phyloP scores from a whole-genome alignment of 2,329 filamentous ascomycete species.

The Claviceps cyperi region DNA sequence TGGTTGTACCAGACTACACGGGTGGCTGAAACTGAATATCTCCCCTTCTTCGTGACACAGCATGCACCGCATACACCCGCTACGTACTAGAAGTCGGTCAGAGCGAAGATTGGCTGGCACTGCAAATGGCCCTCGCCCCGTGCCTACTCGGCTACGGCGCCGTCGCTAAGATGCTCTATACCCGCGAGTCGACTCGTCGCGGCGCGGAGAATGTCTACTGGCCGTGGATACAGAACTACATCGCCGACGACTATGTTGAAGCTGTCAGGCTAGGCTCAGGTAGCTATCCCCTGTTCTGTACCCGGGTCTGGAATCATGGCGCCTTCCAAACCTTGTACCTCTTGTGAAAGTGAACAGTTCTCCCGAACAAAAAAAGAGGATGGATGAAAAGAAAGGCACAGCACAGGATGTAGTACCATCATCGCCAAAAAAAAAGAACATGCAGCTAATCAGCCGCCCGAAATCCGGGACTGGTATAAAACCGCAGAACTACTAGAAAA shows the following conservation, averaged over 20 bases:
- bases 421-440: neutral
- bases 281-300: conserved; percentile 23
- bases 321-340: too few species aligned
- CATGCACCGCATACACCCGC: conserved; percentile 70
- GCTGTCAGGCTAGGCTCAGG: conserved; percentile 58
- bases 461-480: neutral
- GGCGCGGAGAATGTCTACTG: conserved; percentile 59
- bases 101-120: conserved; percentile 73
- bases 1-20: neutral
- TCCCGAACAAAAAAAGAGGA: neutral
- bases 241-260: conserved; percentile 61
- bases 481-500: conserved; percentile 56
- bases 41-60: conserved; percentile 17
- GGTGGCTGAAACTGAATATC: neutral
- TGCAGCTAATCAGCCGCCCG: neutral
- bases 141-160: conserved; percentile 82
- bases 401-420: neutral
- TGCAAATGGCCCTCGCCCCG: conserved; percentile 73
- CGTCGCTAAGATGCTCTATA: conserved; percentile 57
- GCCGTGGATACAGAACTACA: conserved; percentile 85
- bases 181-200: conserved; percentile 43
- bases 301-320: neutral
- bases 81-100: conserved; percentile 83
- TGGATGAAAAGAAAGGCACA: neutral
- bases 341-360: neutral